A percentile compares a stretch with the other conserved stretches of the same genome.
These are phyloP conservation scores for Didymella sp. DNA, from an alignment of 2,329 filamentous ascomycete genomes.

Conservation along the genomic window DNA sequence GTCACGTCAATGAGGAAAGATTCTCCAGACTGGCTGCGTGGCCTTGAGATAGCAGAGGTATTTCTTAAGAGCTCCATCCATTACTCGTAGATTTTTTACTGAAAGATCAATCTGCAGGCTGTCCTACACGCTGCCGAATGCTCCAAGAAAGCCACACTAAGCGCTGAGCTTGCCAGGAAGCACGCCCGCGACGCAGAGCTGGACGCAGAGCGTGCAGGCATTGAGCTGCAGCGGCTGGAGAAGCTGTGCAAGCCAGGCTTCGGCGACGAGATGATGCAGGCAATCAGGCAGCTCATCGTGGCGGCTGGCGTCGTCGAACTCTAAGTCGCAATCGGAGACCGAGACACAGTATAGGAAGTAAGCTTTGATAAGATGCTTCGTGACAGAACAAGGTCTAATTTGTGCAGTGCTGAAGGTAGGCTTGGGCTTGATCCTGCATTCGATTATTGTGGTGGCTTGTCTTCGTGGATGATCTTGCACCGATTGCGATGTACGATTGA, in stretches of 20 bases:
- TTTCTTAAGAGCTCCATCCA: slow-evolving; percentile 7
- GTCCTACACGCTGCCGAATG: slow-evolving; percentile 29
- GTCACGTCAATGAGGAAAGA: slow-evolving; percentile 18
- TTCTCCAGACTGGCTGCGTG: slow-evolving; percentile 25
- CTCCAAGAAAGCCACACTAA: slow-evolving; percentile 28
- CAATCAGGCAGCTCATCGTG: slow-evolving; percentile 20
- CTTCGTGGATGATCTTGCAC: not conserved
- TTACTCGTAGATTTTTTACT: slow-evolving; percentile 14
- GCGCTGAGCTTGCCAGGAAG: slow-evolving; percentile 28
- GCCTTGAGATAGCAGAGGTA: slow-evolving; percentile 38
- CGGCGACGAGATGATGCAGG: slow-evolving; percentile 19
- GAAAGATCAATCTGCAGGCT: slow-evolving; percentile 31
- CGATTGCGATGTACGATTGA: not conserved
- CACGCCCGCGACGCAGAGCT: slow-evolving; percentile 34
- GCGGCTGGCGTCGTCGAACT: not conserved
- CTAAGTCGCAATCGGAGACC: not conserved
- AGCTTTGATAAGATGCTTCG: not conserved
- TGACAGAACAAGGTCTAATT: not conserved
- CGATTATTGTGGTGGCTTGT: too few species aligned
- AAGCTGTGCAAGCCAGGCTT: slow-evolving; percentile 21
- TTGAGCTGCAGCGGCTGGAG: slow-evolving; percentile 21
- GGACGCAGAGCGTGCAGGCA: slow-evolving; percentile 17
- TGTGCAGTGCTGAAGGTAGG: not conserved
- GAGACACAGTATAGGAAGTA: not conserved
- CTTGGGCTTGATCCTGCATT: not conserved